A percentile compares a stretch with the other conserved stretches of the same genome.
Conservation (phyloP, 495 filamentous ascomycete species). For the Massariosphaeria phaeospora region DNA sequence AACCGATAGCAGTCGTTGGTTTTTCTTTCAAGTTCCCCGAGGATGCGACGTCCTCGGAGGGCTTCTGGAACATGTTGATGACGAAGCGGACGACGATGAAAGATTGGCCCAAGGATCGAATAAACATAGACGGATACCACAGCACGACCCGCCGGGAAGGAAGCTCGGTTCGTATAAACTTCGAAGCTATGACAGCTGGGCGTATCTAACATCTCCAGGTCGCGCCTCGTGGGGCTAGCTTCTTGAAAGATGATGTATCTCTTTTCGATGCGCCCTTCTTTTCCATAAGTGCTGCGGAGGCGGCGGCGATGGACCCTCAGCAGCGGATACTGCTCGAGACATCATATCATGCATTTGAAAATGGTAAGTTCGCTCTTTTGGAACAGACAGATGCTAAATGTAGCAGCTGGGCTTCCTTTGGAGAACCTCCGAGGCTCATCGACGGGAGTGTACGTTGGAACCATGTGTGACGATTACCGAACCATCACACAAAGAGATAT, state of each 20-base stretch:
- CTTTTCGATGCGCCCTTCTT: conserved; percentile 23
- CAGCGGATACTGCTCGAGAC: conserved; percentile 15
- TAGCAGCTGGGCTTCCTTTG: neutral
- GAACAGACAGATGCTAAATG: too few relatives aligned
- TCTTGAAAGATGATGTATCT: conserved; percentile 1
- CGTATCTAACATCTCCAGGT: neutral
- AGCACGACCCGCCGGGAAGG: neutral
- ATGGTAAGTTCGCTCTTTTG: too few relatives aligned
- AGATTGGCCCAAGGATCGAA: conserved; percentile 2
- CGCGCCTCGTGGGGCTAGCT: neutral
- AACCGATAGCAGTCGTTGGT: conserved; percentile 59
- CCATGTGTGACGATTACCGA: neutral
- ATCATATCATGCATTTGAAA: conserved; percentile 12
- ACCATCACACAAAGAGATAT: neutral
- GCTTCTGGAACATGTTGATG: conserved; percentile 55
- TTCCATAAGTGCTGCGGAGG: conserved; percentile 2
- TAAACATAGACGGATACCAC: conserved; percentile 5
- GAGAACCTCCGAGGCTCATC: neutral
- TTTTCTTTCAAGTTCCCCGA: conserved; percentile 60
- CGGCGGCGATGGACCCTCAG: conserved; percentile 16
- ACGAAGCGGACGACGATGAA: neutral
- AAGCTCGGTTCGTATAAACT: neutral
- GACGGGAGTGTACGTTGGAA: neutral
- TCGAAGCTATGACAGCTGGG: neutral
- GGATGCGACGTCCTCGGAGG: conserved; percentile 47